Conservation (phyloP, 495 filamentous ascomycete species). For the Neurospora discreta region DNA sequence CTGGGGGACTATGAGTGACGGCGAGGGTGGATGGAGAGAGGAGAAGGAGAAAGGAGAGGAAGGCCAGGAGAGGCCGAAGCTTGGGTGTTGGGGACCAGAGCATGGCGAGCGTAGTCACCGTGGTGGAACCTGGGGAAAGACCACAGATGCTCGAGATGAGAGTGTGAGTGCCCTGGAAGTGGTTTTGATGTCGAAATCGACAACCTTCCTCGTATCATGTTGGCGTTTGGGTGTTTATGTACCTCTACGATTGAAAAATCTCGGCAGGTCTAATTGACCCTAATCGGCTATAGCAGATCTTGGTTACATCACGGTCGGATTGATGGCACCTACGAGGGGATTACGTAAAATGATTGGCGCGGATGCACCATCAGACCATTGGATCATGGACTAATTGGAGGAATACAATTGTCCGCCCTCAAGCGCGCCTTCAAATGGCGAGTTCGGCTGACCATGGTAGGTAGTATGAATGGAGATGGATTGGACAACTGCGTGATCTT, state of each 20-base stretch:
- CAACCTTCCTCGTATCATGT: no score
- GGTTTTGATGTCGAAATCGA: background rate
- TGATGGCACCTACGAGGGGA: background rate
- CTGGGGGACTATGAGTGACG: conserved; percentile 4
- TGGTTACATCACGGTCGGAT: background rate
- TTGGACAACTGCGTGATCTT: no score
- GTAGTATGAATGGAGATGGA: no score
- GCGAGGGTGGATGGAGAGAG: background rate
- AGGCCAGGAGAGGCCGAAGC: background rate
- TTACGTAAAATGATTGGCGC: background rate
- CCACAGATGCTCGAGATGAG: background rate
- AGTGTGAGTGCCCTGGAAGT: background rate
- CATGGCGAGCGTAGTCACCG: background rate
- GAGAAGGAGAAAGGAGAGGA: conserved; percentile 3
- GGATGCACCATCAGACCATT: background rate
- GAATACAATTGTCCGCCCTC: background rate
- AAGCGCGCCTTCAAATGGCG: no score
- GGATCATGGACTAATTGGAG: background rate
- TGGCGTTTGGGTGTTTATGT: background rate
- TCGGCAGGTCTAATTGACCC: background rate
- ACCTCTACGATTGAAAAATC: background rate
- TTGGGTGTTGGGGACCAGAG: background rate
- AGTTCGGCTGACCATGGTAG: no score
- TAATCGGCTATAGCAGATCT: background rate
- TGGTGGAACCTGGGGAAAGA: no score